Base-by-base conservation (phyloP, 768 basidiomycete genomes). In the Flagelloscypha sp. region DNA sequence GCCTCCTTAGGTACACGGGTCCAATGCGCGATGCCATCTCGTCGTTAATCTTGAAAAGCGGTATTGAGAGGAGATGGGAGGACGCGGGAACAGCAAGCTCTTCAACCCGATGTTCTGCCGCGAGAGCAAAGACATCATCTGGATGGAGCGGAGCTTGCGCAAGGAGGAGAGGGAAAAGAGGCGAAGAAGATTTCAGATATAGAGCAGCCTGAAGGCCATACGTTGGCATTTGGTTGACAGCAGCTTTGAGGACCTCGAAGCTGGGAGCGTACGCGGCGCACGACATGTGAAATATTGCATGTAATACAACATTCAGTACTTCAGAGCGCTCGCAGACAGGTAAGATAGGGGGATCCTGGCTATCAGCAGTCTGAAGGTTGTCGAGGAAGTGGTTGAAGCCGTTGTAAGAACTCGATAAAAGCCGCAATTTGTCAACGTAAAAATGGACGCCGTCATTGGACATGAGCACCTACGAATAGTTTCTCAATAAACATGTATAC, bases 371-470 rank as follows among this genome's bases (percentile, higher is more conserved):
- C 10, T 47, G 34, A 24, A 47, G 53, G 19, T 48, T 18, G 12
- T 63, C 57, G 5, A 79, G 48, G 25, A 66, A 54, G 1, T 53
- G 46, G 30, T 61, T 48, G 54, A 79, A 76, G 16, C 55, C 57
- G 33, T 71, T 74, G 16, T 49, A 49, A 20, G 76, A 79, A 5
- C 54, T 58, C 16, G 47, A 33, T 23, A 69, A 52, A 23, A 82
- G 48, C 21, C 62, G 48, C 5, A 60, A 47, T 1, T 58, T 47
- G 49, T 78, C 68, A 5, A 70, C 67, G 42, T 79, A 78, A 60
- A 82, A 82, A 45, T 78, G 68, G 22, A 81, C 74, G 0, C 65
- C 63, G 42, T 82, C 79, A 24, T 72, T 63, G 5, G 77, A 72
- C 30, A 70, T 49, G 24, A 79, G 44, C 40, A 76, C 58, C n/a